Evolutionary conservation across 768 basidiomycete genomes (phyloP).

Genomic region (Mycena albidolilacea): DNA sequence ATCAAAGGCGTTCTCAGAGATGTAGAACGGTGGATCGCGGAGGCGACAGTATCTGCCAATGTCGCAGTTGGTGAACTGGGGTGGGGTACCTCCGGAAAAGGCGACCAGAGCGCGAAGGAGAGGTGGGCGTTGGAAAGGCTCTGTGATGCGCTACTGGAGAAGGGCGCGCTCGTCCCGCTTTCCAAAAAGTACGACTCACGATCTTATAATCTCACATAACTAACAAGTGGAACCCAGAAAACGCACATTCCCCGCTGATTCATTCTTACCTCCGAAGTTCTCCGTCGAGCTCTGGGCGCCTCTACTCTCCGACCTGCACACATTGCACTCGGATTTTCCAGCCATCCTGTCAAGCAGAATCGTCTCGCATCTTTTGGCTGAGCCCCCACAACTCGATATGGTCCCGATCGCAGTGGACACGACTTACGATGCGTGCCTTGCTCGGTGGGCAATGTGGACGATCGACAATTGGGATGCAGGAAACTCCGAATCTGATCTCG

Average conservation of each 20-base stretch:
- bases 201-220: slow-evolving; percentile 61
- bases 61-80: slow-evolving; percentile 61
- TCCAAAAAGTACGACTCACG: slow-evolving; percentile 77
- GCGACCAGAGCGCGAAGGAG: slow-evolving; percentile 69
- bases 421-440: slow-evolving; percentile 69
- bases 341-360: slow-evolving; percentile 64
- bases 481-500: slow-evolving; percentile 48
- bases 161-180: slow-evolving; percentile 84
- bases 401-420: slow-evolving; percentile 40
- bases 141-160: slow-evolving; percentile 75
- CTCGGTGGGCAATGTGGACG: slow-evolving; percentile 80
- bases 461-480: slow-evolving; percentile 56
- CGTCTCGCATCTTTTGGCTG: slow-evolving; percentile 51
- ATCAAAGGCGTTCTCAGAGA: slow-evolving; percentile 68
- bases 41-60: slow-evolving; percentile 76
- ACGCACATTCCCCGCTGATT: slow-evolving; percentile 57
- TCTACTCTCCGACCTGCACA: slow-evolving; percentile 70
- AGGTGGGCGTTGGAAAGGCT: slow-evolving; percentile 78
- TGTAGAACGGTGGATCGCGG: slow-evolving; percentile 85
- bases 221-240: slow-evolving; percentile 62
- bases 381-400: slow-evolving; percentile 32
- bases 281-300: slow-evolving; percentile 78
- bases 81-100: slow-evolving; percentile 57
- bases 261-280: slow-evolving; percentile 64
- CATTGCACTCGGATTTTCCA: slow-evolving; percentile 70